Evolutionary conservation across 306 rosid genomes (phyloP).

Genomic region (Quercus dentata): DNA sequence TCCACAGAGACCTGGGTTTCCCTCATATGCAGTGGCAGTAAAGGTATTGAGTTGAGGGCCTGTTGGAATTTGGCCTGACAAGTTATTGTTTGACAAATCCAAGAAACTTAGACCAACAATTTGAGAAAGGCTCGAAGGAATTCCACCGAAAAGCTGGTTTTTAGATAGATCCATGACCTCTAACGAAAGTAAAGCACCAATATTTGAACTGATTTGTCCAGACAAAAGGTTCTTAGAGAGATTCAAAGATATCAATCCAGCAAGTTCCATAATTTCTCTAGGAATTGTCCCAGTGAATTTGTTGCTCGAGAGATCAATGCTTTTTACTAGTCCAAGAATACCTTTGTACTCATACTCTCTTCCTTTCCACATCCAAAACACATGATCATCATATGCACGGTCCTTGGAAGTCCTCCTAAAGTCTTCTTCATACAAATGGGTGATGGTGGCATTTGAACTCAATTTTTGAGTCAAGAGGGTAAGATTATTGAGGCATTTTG

Average conservation of each 20-base stretch:
- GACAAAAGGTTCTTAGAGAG: neutral
- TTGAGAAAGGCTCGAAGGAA: neutral
- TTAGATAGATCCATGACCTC: conserved; percentile 14
- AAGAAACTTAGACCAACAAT: no score
- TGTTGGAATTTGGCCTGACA: neutral
- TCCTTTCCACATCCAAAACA: neutral
- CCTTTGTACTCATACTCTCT: no score
- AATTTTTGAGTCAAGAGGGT: neutral
- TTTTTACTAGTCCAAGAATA: no score
- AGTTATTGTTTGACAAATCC: no score
- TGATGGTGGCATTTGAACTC: neutral
- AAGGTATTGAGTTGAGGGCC: conserved; percentile 12
- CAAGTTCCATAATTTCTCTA: neutral
- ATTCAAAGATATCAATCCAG: conserved; percentile 15
- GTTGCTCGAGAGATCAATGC: no score
- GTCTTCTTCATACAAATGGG: neutral
- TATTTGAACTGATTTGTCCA: neutral
- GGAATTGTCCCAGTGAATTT: conserved; percentile 5
- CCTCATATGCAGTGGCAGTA: no score
- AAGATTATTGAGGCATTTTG: neutral
- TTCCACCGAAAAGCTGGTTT: neutral
- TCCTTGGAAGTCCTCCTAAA: no score
- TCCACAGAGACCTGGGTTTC: no score
- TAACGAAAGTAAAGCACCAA: conserved; percentile 3
- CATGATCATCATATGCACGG: neutral